These are phyloP conservation scores for Tylopilus felleus DNA, from an alignment of 768 basidiomycete species.

Conservation along the genomic window DNA sequence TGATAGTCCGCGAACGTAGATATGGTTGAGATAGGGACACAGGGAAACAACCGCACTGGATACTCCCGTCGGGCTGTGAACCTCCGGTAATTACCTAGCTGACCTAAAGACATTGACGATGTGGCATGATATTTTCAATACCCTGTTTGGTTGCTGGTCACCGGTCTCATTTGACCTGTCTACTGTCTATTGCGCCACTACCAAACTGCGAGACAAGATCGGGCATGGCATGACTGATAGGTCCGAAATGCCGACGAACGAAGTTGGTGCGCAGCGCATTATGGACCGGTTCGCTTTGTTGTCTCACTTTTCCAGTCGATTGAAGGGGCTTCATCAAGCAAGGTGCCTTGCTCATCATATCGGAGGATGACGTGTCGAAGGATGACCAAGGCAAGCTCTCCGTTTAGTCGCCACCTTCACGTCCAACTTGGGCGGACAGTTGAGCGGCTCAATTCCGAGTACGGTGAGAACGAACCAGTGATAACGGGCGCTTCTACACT, in stretches of 20 bases:
- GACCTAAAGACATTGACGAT: too few relatives aligned
- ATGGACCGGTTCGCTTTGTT: neutral
- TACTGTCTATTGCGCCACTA: neutral
- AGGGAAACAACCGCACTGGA: neutral
- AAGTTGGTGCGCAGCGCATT: neutral
- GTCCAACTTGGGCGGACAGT: neutral
- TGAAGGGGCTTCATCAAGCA: neutral
- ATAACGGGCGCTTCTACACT: neutral
- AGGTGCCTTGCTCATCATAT: neutral
- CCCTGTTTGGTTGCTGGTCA: neutral
- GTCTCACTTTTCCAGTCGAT: neutral
- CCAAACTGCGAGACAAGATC: neutral
- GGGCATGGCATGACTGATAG: neutral
- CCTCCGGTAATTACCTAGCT: too few relatives aligned
- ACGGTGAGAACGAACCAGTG: neutral
- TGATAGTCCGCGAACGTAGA: constrained; percentile 7
- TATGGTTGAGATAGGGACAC: neutral
- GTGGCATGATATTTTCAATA: neutral
- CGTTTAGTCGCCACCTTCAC: neutral
- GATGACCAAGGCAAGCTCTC: neutral
- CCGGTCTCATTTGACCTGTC: neutral
- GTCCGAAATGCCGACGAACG: neutral
- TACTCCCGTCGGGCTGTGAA: neutral
- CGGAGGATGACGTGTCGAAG: neutral
- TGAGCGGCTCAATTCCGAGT: too few relatives aligned